Percentiles rank a stretch among this genome's conserved stretches.
phyloP scores from a whole-genome alignment of 768 basidiomycete species.

The Hygrocybe punicea region DNA sequence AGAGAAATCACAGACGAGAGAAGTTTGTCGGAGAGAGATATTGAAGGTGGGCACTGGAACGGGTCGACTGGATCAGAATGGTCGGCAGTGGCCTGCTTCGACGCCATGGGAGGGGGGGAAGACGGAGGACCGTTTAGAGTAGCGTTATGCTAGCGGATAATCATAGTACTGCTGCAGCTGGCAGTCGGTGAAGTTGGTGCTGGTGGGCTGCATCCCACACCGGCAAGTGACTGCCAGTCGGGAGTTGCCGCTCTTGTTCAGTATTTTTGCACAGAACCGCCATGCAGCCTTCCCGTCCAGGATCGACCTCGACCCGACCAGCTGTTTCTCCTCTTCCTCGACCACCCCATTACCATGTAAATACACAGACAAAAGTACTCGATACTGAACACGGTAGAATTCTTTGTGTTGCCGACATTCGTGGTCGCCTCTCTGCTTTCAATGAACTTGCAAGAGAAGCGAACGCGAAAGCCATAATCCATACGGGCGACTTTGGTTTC shows the following conservation, averaged over 20 bases:
- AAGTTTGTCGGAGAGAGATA: slow-evolving; percentile 37
- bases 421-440: slow-evolving; percentile 80
- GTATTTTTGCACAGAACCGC: slow-evolving; percentile 8
- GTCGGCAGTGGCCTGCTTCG: background rate
- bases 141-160: background rate
- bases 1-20: slow-evolving; percentile 49
- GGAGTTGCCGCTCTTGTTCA: background rate
- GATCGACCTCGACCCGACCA: slow-evolving; percentile 59
- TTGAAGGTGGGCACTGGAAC: background rate
- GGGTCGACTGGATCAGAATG: background rate
- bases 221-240: background rate
- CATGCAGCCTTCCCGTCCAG: slow-evolving; percentile 59
- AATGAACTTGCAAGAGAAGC: slow-evolving; percentile 88
- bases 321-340: slow-evolving; percentile 54
- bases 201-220: too few relatives aligned
- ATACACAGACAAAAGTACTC: slow-evolving; percentile 75
- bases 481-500: slow-evolving; percentile 99
- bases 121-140: background rate
- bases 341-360: slow-evolving; percentile 43
- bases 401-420: slow-evolving; percentile 92
- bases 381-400: slow-evolving; percentile 81
- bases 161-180: background rate
- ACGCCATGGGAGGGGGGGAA: background rate
- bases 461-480: slow-evolving; percentile 89
- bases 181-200: too few relatives aligned